A percentile compares a stretch with the other conserved stretches of the same genome.
These are phyloP conservation scores for Erysiphe pulchra DNA, from an alignment of 2,329 filamentous ascomycete genomes.

Conservation along the genomic window DNA sequence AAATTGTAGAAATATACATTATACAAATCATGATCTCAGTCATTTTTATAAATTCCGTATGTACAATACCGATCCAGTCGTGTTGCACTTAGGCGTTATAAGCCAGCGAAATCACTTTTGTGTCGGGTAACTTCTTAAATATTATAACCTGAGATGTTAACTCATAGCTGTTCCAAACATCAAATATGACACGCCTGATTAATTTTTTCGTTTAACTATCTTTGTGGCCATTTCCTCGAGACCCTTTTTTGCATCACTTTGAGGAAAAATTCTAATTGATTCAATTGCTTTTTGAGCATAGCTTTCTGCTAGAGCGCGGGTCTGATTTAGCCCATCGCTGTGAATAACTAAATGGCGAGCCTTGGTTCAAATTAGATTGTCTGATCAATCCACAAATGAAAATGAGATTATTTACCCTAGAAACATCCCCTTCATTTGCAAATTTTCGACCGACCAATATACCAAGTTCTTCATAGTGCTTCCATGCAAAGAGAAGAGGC, in stretches of 20 bases:
- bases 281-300: slow-evolving; percentile 72
- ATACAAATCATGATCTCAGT: too few species aligned
- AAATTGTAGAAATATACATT: too few species aligned
- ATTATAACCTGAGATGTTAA: background rate
- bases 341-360: slow-evolving; percentile 62
- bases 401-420: slow-evolving; percentile 31
- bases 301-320: slow-evolving; percentile 66
- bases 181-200: slow-evolving; percentile 5
- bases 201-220: slow-evolving; percentile 73
- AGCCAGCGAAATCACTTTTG: background rate
- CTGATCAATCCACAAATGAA: background rate
- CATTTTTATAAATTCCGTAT: background rate
- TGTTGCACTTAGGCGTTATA: background rate
- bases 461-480: slow-evolving; percentile 61
- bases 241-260: slow-evolving; percentile 83
- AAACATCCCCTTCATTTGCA: slow-evolving; percentile 54
- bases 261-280: slow-evolving; percentile 63
- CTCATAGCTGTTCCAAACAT: background rate
- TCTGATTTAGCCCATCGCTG: slow-evolving; percentile 79
- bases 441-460: slow-evolving; percentile 84
- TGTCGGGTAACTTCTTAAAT: too few species aligned
- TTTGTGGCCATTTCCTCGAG: slow-evolving; percentile 86
- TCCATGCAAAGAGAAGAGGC: slow-evolving; percentile 87
- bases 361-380: slow-evolving; percentile 20
- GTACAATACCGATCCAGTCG: background rate